These are phyloP conservation scores for Mariannaea elegans DNA, from an alignment of 2,329 filamentous ascomycete species.

Conservation along the genomic window DNA sequence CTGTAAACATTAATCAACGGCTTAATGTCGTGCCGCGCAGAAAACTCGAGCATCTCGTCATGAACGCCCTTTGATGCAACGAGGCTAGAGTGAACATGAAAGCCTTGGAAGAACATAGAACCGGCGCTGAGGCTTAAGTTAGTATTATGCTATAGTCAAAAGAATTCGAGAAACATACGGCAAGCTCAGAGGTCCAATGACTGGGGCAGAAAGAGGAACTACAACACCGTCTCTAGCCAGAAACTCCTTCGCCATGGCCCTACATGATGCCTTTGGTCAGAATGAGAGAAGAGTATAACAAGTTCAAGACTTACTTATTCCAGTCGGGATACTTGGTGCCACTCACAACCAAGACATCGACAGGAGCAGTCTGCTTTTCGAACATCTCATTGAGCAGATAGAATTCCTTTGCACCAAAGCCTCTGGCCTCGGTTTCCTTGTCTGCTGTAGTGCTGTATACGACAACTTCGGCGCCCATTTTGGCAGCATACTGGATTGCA, in stretches of 20 bases:
- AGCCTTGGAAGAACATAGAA: constrained; percentile 6
- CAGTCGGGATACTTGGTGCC: constrained; percentile 48
- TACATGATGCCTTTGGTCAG: background rate
- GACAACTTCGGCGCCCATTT: constrained; percentile 72
- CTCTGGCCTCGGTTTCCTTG: constrained; percentile 58
- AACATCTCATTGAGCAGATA: constrained; percentile 44
- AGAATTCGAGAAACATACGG: background rate
- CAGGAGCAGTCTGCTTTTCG: constrained; percentile 57
- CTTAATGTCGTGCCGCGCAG: background rate
- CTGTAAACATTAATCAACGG: constrained; percentile 1
- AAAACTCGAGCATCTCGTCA: constrained; percentile 15
- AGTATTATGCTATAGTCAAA: background rate
- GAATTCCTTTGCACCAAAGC: constrained; percentile 46
- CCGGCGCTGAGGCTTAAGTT: background rate
- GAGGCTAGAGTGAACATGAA: constrained; percentile 4
- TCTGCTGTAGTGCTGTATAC: constrained; percentile 68
- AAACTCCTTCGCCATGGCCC: background rate
- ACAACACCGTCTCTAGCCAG: background rate
- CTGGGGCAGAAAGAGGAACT: background rate
- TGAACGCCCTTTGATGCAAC: constrained; percentile 5
- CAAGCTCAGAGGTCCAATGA: background rate
- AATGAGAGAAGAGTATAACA: constrained; percentile 42
- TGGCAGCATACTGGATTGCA: constrained; percentile 53
- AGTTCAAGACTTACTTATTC: constrained; percentile 52
- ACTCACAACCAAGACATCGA: constrained; percentile 58